phyloP scores from a whole-genome alignment of 2,329 filamentous ascomycete species.

The Penicillium sp. region DNA sequence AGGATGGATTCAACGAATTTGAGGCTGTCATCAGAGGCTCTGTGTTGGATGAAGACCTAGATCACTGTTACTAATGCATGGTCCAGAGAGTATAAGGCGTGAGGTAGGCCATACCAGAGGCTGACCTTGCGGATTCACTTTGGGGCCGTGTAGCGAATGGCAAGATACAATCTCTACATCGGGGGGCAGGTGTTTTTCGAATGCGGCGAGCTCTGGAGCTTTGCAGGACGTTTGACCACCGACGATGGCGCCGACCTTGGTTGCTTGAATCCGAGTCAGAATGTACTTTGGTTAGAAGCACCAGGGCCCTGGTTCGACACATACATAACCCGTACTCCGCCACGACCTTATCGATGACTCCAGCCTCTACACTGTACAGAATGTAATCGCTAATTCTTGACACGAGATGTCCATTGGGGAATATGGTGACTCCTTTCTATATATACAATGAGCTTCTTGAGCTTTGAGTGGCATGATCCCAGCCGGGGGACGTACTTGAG shows the following conservation, averaged over 20 bases:
- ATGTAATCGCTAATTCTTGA: constrained; percentile 97
- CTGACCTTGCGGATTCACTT: constrained; percentile 82
- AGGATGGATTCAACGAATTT: constrained; percentile 77
- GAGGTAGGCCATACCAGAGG: constrained; percentile 63
- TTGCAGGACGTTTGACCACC: constrained; percentile 98
- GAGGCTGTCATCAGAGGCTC: constrained; percentile 73
- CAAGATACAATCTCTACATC: constrained; percentile 95
- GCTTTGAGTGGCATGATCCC: constrained; percentile 30
- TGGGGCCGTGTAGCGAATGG: constrained; percentile 92
- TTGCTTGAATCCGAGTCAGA: constrained; percentile 59
- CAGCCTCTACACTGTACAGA: constrained; percentile 97
- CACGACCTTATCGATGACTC: constrained; percentile 82
- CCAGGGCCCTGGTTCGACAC: constrained; percentile 31
- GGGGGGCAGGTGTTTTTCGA: constrained; percentile 79
- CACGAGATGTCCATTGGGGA: constrained; percentile 91
- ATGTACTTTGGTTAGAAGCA: constrained; percentile 2
- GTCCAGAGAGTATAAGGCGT: constrained; percentile 1
- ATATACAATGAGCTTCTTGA: constrained; percentile 44
- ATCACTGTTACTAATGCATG: constrained; percentile 13
- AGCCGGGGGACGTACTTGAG: constrained; percentile 67
- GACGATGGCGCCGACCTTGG: constrained; percentile 90
- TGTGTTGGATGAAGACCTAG: constrained; percentile 82
- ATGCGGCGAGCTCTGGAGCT: constrained; percentile 89
- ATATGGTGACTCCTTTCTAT: constrained; percentile 82
- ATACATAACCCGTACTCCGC: constrained; percentile 89